These are phyloP conservation scores for Saitozyma sp. DNA, from an alignment of 768 basidiomycete genomes.

Conservation along the genomic window DNA sequence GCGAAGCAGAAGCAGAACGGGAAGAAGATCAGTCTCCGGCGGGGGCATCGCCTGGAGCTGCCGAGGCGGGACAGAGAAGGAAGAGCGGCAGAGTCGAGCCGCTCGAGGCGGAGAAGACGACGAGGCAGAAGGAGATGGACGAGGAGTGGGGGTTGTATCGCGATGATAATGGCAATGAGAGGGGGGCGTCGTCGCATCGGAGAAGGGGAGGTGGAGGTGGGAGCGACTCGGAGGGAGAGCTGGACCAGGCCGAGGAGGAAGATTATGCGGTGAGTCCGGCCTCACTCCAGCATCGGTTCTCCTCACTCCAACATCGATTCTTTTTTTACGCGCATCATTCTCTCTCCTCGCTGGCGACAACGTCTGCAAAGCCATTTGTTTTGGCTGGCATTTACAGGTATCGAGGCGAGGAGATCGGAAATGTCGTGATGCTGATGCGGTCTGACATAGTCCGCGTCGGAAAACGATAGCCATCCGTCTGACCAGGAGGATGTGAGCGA, in stretches of 20 bases:
- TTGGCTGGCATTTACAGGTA: no score
- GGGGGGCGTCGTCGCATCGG: neutral
- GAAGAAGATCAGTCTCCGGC: constrained; percentile 33
- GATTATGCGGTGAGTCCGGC: neutral
- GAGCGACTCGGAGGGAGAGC: constrained; percentile 38
- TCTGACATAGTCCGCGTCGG: neutral
- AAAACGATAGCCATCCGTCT: neutral
- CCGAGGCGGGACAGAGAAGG: no score
- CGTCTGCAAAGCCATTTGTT: no score
- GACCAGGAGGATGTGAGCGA: constrained; percentile 35
- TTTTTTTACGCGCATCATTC: no score
- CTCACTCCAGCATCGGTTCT: neutral
- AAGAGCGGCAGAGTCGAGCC: no score
- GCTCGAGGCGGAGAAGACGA: constrained; percentile 1
- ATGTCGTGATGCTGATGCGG: neutral
- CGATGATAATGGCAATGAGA: constrained; percentile 2
- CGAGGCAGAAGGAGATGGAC: constrained; percentile 24
- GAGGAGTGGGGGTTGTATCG: constrained; percentile 37
- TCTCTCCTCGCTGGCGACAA: no score
- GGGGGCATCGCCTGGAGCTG: constrained; percentile 15
- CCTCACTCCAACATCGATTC: no score
- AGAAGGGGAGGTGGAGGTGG: constrained; percentile 1
- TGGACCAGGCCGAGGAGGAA: neutral
- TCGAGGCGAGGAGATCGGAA: no score
- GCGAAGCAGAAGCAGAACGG: neutral